A percentile compares a stretch with the other conserved stretches of the same genome.
These are phyloP conservation scores for Nitzschia palea DNA, from an alignment of 108 stramenopile species.

Conservation along the genomic window DNA sequence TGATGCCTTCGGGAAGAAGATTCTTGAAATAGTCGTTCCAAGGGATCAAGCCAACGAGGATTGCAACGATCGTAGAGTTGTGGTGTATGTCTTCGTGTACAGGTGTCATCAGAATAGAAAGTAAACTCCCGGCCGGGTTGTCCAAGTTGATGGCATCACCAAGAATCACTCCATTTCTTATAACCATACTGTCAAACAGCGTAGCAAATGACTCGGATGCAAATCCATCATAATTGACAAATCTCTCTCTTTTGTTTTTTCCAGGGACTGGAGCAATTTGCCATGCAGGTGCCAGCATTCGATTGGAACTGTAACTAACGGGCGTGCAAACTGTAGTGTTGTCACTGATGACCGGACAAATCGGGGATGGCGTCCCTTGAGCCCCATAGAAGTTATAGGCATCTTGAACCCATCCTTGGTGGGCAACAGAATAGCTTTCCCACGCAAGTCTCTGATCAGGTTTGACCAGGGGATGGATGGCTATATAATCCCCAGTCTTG, in stretches of 20 bases:
- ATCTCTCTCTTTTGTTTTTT: background rate
- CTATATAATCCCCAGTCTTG: background rate
- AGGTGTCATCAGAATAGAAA: background rate
- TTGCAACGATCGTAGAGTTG: background rate
- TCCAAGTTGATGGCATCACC: background rate
- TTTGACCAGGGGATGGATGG: slow-evolving; percentile 1
- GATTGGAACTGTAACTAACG: background rate
- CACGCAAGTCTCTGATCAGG: slow-evolving; percentile 2
- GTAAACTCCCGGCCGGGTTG: background rate
- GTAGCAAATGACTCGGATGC: background rate
- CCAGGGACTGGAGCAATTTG: background rate
- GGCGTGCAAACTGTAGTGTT: background rate
- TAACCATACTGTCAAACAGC: background rate
- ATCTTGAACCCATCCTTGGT: slow-evolving; percentile 2
- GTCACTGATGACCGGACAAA: background rate
- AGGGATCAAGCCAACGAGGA: background rate
- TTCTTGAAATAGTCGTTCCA: slow-evolving; percentile 15
- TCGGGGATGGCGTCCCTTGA: background rate
- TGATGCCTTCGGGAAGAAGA: slow-evolving; percentile 37
- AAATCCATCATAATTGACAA: slow-evolving; percentile 3
- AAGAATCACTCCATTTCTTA: background rate
- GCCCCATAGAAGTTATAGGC: background rate
- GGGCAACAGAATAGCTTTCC: slow-evolving; percentile 3
- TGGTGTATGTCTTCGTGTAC: background rate
- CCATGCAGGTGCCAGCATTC: background rate